These are phyloP conservation scores for Proliferodiscus dingleyae DNA, from an alignment of 2,329 filamentous ascomycete species.

Conservation along the genomic window DNA sequence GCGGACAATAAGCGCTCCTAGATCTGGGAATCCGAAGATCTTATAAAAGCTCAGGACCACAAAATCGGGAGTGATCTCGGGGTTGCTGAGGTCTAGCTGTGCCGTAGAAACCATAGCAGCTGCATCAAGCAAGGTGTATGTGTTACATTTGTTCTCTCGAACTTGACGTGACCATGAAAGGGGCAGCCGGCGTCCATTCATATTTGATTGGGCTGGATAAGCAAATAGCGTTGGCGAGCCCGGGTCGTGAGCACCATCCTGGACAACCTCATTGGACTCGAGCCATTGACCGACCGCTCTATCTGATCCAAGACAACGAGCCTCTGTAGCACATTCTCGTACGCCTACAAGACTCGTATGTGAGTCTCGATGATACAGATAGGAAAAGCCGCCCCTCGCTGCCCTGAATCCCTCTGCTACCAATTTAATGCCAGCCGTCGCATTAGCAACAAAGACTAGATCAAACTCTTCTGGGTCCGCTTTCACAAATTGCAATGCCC, in stretches of 20 bases:
- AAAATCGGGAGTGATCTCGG: slow-evolving; percentile 69
- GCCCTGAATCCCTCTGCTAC: slow-evolving; percentile 73
- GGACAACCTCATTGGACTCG: slow-evolving; percentile 30
- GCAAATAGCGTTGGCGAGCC: slow-evolving; percentile 61
- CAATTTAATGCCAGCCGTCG: slow-evolving; percentile 85
- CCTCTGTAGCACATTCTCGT: slow-evolving; percentile 62
- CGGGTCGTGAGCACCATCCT: slow-evolving; percentile 25
- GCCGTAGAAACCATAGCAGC: slow-evolving; percentile 77
- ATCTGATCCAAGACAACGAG: slow-evolving; percentile 60
- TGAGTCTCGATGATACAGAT: slow-evolving; percentile 72
- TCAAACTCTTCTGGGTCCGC: slow-evolving; percentile 80
- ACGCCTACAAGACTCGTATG: slow-evolving; percentile 53
- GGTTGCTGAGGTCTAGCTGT: slow-evolving; percentile 63
- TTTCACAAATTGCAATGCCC: slow-evolving; percentile 70
- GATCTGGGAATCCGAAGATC: slow-evolving; percentile 93
- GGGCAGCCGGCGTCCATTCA: slow-evolving; percentile 76
- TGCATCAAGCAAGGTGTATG: slow-evolving; percentile 75
- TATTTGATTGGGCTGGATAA: slow-evolving; percentile 88
- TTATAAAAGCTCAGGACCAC: slow-evolving; percentile 88
- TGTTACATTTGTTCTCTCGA: slow-evolving; percentile 36
- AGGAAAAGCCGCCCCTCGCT: slow-evolving; percentile 66
- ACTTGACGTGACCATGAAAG: slow-evolving; percentile 56
- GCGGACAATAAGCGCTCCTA: slow-evolving; percentile 79
- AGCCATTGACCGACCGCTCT: slow-evolving; percentile 63
- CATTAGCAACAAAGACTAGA: slow-evolving; percentile 85